Percentiles rank a stretch among this genome's conserved stretches.
phyloP scores from a whole-genome alignment of 495 filamentous ascomycete genomes.

The Astrothelium subdiscretum region DNA sequence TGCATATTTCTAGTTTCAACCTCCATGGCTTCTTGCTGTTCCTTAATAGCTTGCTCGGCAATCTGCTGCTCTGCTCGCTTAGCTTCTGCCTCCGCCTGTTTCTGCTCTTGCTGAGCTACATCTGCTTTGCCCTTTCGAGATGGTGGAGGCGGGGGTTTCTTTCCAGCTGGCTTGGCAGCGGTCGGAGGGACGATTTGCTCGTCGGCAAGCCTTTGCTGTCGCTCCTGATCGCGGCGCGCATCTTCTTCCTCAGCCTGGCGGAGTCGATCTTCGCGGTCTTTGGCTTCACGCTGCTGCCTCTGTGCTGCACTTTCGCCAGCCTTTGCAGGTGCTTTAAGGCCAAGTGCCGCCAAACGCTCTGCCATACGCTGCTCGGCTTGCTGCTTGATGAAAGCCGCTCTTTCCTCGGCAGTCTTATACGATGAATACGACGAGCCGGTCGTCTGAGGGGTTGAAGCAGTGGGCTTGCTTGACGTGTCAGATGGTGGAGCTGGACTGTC shows the following conservation, averaged over 20 bases:
- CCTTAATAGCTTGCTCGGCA: conserved; percentile 44
- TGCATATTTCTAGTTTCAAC: conserved; percentile 64
- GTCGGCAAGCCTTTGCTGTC: conserved; percentile 73
- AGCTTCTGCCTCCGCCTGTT: conserved; percentile 35
- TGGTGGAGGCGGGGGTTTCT: conserved; percentile 80
- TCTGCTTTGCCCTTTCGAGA: conserved; percentile 61
- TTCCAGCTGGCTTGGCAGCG: conserved; percentile 43
- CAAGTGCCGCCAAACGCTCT: conserved; percentile 89
- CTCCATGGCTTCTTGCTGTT: conserved; percentile 71
- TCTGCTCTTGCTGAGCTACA: conserved; percentile 36
- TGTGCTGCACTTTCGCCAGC: conserved; percentile 68
- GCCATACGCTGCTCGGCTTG: conserved; percentile 96
- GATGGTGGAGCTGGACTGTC: conserved; percentile 31
- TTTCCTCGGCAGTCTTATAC: conserved; percentile 84
- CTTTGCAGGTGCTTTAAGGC: conserved; percentile 63
- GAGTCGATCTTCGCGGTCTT: conserved; percentile 74
- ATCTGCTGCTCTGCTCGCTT: conserved; percentile 30
- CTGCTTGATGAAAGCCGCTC: conserved; percentile 91
- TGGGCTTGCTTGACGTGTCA: conserved; percentile 25
- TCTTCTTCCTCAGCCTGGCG: conserved; percentile 92
- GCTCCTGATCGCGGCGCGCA: conserved; percentile 73
- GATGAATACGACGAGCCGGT: conserved; percentile 53
- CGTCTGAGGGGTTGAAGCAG: conserved; percentile 30
- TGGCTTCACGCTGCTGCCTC: conserved; percentile 76
- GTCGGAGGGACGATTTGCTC: conserved; percentile 58